Base-by-base conservation (phyloP, 1,284 basidiomycete species). In the Malassezia sympodialis region DNA sequence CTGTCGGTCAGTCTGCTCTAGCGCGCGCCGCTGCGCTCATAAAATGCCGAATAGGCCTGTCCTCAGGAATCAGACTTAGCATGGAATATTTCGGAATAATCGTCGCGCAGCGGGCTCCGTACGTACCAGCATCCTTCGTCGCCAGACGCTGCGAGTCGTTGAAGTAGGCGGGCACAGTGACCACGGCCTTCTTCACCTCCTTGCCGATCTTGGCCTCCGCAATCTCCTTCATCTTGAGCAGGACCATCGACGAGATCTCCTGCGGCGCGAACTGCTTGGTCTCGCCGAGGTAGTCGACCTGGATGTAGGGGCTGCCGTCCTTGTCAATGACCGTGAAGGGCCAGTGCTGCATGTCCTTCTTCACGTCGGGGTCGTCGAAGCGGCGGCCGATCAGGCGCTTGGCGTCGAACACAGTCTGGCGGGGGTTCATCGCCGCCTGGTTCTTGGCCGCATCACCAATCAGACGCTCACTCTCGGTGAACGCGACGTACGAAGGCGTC, bases 401-500 rank as follows among this genome's bases (percentile, higher is more conserved):
- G 57, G 71, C 70, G 63, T 67, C 66, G 59, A 67, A 67, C 53
- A 70, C 63, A 45, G 75, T 90, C 88, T 68, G 86, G 84, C 81
- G 90, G 85, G 77, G 77, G 79, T 96, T 96, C 82, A 96, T 96
- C 66, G 91, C 93, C 69, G 90, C 90, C 72, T 78, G 74, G 68
- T 72, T 76, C 76, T 77, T 77, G 63, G 76, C 76, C 46, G 75
- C 75, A 83, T 96, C 93, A 78, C 91, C 93, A 75, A 96, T 96
- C 77, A 98, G 80, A 81, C 93, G 90, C 83, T 98, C 93, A 77
- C 87, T 87, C 62, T 88, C 80, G 67, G 90, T 91, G 83, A 98
- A 96, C 69, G 93, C 90, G 78, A 96, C 93, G 79, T 96, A 96
- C 68, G 93, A 98, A 56, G 93, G 93, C 56, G 93, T 96, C 71